Evolutionary conservation across 257 asterid species (phyloP).

Genomic region (Primulina eburnea): DNA sequence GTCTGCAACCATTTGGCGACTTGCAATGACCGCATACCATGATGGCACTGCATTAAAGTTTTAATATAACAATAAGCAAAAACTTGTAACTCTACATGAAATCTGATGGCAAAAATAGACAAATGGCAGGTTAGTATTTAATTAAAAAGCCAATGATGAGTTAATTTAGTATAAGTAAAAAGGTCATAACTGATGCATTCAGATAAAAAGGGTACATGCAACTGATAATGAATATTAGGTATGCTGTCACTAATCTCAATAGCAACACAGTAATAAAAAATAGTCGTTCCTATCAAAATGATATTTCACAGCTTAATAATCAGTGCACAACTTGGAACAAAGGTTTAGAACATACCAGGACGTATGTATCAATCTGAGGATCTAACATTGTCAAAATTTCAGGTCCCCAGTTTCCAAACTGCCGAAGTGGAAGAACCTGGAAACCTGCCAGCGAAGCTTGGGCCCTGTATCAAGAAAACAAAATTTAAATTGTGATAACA

Average conservation of each 20-base stretch:
- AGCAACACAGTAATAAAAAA: too few relatives aligned
- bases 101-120: background rate
- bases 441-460: slow-evolving; percentile 77
- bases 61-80: slow-evolving; percentile 16
- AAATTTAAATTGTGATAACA: slow-evolving; percentile 9
- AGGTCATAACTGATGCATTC: background rate
- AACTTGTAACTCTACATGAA: background rate
- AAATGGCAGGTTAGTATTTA: background rate
- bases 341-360: slow-evolving; percentile 52
- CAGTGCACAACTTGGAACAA: slow-evolving; percentile 8
- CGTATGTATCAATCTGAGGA: slow-evolving; percentile 82
- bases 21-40: slow-evolving; percentile 86
- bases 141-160: background rate
- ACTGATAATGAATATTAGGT: background rate
- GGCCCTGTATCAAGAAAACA: slow-evolving; percentile 49
- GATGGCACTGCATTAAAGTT: slow-evolving; percentile 75
- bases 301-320: slow-evolving; percentile 6
- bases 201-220: background rate
- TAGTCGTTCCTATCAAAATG: background rate
- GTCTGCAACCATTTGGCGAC: slow-evolving; percentile 96
- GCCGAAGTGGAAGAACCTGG: slow-evolving; percentile 88
- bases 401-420: slow-evolving; percentile 93
- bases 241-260: background rate
- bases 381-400: slow-evolving; percentile 68
- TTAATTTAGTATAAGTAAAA: background rate